Conservation (phyloP, 2,329 filamentous ascomycete genomes). For the Xylariaceae sp. region DNA sequence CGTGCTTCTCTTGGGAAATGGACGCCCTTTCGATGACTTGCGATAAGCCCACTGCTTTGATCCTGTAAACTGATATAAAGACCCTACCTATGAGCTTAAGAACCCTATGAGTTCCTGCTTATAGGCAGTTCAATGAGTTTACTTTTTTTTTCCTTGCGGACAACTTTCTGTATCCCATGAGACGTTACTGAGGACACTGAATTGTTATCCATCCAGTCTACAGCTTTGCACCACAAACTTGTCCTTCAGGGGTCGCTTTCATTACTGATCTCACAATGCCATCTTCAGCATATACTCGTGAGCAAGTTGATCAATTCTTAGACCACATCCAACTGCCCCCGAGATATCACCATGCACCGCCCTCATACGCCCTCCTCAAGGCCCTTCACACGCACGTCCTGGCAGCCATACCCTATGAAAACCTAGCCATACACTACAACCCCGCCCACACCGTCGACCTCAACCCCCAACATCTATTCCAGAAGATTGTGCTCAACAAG, state of each 20-base stretch:
- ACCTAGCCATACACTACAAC: slow-evolving; percentile 49
- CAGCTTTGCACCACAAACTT: too few relatives aligned
- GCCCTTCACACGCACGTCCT: slow-evolving; percentile 20
- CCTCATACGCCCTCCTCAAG: slow-evolving; percentile 15
- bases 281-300: slow-evolving; percentile 13
- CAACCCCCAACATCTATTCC: slow-evolving; percentile 42
- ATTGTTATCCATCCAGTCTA: too few relatives aligned
- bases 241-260: background rate
- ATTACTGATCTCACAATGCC: slow-evolving; percentile 1
- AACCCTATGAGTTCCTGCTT: too few relatives aligned
- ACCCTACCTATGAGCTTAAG: too few relatives aligned
- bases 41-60: too few relatives aligned
- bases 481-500: slow-evolving; percentile 41
- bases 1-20: too few relatives aligned
- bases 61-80: too few relatives aligned
- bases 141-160: too few relatives aligned
- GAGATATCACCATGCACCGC: slow-evolving; percentile 15
- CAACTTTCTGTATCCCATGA: too few relatives aligned
- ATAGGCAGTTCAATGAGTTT: too few relatives aligned
- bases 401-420: slow-evolving; percentile 50
- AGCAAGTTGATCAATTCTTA: slow-evolving; percentile 20
- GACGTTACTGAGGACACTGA: too few relatives aligned
- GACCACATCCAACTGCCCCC: slow-evolving; percentile 18
- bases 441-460: slow-evolving; percentile 36
- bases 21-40: too few relatives aligned